phyloP scores from a whole-genome alignment of 371 early-diverging fungal genomes.

The Mucor indicus region DNA sequence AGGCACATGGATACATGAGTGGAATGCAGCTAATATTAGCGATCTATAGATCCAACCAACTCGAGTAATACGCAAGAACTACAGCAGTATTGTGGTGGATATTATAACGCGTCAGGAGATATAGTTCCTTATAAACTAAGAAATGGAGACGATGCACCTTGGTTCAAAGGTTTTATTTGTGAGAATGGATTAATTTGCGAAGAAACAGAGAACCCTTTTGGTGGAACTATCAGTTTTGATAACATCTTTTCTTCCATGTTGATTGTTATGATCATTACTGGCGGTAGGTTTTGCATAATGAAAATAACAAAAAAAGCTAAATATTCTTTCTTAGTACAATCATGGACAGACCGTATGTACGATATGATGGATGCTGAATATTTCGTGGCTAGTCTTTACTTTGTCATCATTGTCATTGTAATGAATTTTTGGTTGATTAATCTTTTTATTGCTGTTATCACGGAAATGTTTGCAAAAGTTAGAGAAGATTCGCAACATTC shows the following conservation, averaged over 20 bases:
- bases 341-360: constrained; percentile 74
- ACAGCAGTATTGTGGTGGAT: constrained; percentile 54
- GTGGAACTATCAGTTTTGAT: constrained; percentile 58
- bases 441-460: constrained; percentile 70
- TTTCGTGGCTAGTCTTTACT: constrained; percentile 54
- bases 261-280: constrained; percentile 52
- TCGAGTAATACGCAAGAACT: constrained; percentile 19
- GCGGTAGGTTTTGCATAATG: constrained; percentile 24
- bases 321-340: constrained; percentile 44
- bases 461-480: constrained; percentile 71
- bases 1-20: too few species aligned
- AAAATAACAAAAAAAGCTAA: too few species aligned
- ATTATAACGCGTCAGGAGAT: constrained; percentile 17
- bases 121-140: constrained; percentile 24
- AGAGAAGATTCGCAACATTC: constrained; percentile 67
- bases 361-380: constrained; percentile 67
- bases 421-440: constrained; percentile 73
- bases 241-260: constrained; percentile 59
- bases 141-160: constrained; percentile 20
- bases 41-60: constrained; percentile 34
- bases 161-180: constrained; percentile 62
- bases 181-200: constrained; percentile 48
- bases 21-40: neutral
- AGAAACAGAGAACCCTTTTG: constrained; percentile 50
- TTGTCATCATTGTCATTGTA: constrained; percentile 58